phyloP scores from a whole-genome alignment of 192 early-diverging fungal species.

The Geranomyces michiganensis region DNA sequence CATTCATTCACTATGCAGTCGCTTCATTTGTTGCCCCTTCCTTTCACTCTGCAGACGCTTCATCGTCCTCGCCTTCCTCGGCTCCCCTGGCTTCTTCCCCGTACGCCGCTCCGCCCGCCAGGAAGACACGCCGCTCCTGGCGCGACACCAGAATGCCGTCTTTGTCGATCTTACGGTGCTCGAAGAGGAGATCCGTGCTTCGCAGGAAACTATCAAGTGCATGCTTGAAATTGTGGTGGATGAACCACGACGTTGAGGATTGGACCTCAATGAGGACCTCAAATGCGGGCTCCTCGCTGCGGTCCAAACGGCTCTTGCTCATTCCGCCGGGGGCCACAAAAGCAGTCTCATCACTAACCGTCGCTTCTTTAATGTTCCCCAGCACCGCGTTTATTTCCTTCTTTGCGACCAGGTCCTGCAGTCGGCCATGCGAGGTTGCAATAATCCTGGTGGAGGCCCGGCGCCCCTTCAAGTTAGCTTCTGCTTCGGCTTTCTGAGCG shows the following conservation, averaged over 20 bases:
- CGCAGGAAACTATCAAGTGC: neutral
- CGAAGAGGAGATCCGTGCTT: too few species aligned
- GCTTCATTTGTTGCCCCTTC: too few species aligned
- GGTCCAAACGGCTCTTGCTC: neutral
- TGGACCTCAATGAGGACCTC: too few species aligned
- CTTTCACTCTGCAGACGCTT: too few species aligned
- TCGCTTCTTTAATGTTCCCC: neutral
- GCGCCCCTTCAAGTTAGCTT: neutral
- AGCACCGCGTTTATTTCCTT: neutral
- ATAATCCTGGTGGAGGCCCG: neutral
- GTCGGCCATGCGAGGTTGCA: neutral
- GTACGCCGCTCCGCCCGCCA: too few species aligned
- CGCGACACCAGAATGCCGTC: too few species aligned
- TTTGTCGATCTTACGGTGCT: too few species aligned
- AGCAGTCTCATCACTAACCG: neutral
- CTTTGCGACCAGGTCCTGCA: neutral
- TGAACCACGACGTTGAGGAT: neutral
- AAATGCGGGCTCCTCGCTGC: neutral
- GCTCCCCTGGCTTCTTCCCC: too few species aligned
- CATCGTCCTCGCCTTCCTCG: too few species aligned
- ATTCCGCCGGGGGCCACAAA: neutral
- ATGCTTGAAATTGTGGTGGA: neutral
- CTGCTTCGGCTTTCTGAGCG: neutral
- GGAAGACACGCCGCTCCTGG: too few species aligned
- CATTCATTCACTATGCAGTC: too few species aligned